These are phyloP conservation scores for Leccinellum albellum DNA, from an alignment of 768 basidiomycete genomes.

Conservation along the genomic window DNA sequence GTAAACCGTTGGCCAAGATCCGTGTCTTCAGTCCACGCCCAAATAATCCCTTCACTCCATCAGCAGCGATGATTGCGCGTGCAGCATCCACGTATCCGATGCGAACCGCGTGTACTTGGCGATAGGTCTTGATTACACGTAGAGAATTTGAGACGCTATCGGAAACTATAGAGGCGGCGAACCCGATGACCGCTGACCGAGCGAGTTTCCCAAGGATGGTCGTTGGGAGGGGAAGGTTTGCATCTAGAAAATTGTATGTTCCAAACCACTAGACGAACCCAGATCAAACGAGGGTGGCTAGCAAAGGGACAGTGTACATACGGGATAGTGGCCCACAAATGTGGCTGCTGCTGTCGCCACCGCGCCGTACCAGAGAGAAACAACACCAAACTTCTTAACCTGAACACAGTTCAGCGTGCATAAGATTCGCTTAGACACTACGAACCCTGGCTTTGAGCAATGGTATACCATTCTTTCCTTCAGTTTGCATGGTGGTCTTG, in stretches of 20 bases:
- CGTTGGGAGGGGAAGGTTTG: constrained; percentile 52
- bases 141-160: constrained; percentile 87
- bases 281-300: not conserved
- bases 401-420: constrained; percentile 23
- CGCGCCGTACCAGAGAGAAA: constrained; percentile 86
- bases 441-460: constrained; percentile 64
- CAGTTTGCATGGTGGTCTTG: constrained; percentile 94
- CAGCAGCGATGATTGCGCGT: constrained; percentile 64
- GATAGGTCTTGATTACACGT: constrained; percentile 91
- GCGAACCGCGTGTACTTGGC: constrained; percentile 81
- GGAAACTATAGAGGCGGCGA: constrained; percentile 78
- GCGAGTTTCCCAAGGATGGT: constrained; percentile 54
- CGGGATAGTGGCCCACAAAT: constrained; percentile 89
- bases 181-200: constrained; percentile 90
- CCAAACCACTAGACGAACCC: constrained; percentile 63
- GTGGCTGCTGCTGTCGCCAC: constrained; percentile 90
- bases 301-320: constrained; percentile 31
- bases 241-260: constrained; percentile 80
- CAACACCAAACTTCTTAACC: constrained; percentile 73
- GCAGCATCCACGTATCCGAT: constrained; percentile 82
- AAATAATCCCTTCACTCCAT: constrained; percentile 78
- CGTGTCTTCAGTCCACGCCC: constrained; percentile 89
- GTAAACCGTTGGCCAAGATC: constrained; percentile 85
- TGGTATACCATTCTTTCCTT: constrained; percentile 65
- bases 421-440: not conserved